Evolutionary conservation across 2,329 filamentous ascomycete species (phyloP), one percentile per base, ranked within the genome.

Genomic region (Ceratocystis variospora): DNA sequence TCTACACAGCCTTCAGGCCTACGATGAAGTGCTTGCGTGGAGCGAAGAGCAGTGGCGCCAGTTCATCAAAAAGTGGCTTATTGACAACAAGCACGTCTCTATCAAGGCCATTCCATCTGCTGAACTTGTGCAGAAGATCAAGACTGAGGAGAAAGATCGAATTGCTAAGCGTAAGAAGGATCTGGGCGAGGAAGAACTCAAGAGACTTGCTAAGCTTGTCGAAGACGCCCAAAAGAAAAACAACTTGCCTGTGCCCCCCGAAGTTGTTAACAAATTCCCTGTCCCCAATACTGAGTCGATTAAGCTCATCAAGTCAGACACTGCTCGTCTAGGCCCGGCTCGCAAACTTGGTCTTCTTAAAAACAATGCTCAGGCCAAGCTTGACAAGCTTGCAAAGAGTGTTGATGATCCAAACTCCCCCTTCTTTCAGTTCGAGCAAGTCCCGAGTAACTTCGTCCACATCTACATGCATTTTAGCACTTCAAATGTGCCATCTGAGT

Each of bases 351-450:
- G 91, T 0, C 77, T 80, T 28, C 79, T 82, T 0, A 77, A 85
- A 37, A 93, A 90, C 70, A 74, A 81, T 3, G 83, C 90, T 3
- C 94, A 99, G 74, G 80, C 84, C 68, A 76, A 87, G 62, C 84
- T 99, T 62, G 89, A 97, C 73, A 78, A 80, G 15, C 78, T 97
- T 1, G 67, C 66, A 19, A 12, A 62, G 45, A 64, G 64, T n/a
- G 62, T 64, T 28, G 64, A 66, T 31, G 62, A 68, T 44, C 62
- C 65, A 2, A n/a, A 48, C 12, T 10, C 66, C 15, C 67, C 64
- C 10, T 99, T 96, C 75, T 81, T 99, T n/a, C 93, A 99, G 75
- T 99, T 95, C 70, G 94, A 99, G 76, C 87, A 96, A 72, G 91
- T 97, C 15, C 87, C 88, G 1, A 95, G 90, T 68, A 96, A 90